Conservation (phyloP, 2,329 filamentous ascomycete species). For the Septoria linicola region DNA sequence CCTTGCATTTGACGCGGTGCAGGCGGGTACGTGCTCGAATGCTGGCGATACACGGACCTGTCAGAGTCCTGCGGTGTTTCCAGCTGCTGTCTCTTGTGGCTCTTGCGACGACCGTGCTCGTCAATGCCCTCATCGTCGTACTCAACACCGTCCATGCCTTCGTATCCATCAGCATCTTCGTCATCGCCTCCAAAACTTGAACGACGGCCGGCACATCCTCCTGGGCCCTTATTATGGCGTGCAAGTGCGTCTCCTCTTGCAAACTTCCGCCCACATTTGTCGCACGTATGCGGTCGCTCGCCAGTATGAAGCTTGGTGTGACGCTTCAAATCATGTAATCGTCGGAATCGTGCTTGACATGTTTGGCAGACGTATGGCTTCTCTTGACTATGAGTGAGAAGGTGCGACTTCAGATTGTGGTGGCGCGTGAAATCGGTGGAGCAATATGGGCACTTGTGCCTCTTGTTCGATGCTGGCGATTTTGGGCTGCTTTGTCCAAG, state of each 20-base stretch:
- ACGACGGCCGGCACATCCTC: constrained; percentile 87
- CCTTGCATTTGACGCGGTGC: constrained; percentile 29
- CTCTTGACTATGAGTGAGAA: constrained; percentile 96
- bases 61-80: constrained; percentile 55
- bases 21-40: constrained; percentile 74
- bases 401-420: constrained; percentile 95
- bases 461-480: constrained; percentile 68
- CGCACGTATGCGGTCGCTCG: constrained; percentile 90
- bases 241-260: constrained; percentile 92
- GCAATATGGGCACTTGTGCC: constrained; percentile 96
- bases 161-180: constrained; percentile 52
- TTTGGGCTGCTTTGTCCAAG: constrained; percentile 53
- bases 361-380: constrained; percentile 93
- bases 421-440: constrained; percentile 95
- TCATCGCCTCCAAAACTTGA: constrained; percentile 82
- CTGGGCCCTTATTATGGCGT: constrained; percentile 90
- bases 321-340: constrained; percentile 90
- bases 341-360: constrained; percentile 89
- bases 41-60: constrained; percentile 62
- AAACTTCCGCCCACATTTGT: constrained; percentile 91
- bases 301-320: constrained; percentile 96
- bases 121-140: constrained; percentile 65
- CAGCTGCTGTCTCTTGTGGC: constrained; percentile 71
- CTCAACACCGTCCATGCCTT: constrained; percentile 63
- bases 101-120: constrained; percentile 58